These are phyloP conservation scores for Artemisia argyi DNA, from an alignment of 129 eudicot genomes.

Conservation along the genomic window DNA sequence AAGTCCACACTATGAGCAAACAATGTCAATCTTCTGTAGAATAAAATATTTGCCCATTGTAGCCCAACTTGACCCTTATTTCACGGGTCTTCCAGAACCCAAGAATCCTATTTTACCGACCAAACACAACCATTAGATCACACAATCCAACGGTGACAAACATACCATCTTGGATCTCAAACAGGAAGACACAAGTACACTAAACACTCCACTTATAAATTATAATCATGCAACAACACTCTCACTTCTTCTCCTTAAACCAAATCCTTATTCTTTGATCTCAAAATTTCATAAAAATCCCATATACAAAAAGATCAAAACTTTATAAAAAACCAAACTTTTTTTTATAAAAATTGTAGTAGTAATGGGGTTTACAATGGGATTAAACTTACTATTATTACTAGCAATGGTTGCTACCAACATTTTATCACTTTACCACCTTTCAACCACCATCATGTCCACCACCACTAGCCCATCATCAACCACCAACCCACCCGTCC, in stretches of 20 bases:
- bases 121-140: constrained; percentile 25
- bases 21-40: too few species aligned
- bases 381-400: constrained; percentile 64
- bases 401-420: constrained; percentile 96
- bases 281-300: neutral
- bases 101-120: constrained; percentile 25
- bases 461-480: constrained; percentile 37
- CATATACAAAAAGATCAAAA: neutral
- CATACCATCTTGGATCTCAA: constrained; percentile 30
- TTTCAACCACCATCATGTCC: constrained; percentile 73
- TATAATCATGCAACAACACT: neutral
- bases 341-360: neutral
- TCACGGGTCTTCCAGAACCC: constrained; percentile 21
- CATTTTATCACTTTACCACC: constrained; percentile 93
- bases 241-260: constrained; percentile 19
- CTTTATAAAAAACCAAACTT: neutral
- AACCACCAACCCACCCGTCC: constrained; percentile 65
- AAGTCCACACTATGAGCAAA: too few species aligned
- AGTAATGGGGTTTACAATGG: constrained; percentile 78
- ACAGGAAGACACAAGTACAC: constrained; percentile 16
- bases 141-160: constrained; percentile 33
- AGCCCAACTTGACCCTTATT: constrained; percentile 14
- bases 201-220: constrained; percentile 6
- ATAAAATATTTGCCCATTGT: neutral
- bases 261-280: neutral